phyloP scores from a whole-genome alignment of 148 eudicot genomes.

The Spergularia marina region DNA sequence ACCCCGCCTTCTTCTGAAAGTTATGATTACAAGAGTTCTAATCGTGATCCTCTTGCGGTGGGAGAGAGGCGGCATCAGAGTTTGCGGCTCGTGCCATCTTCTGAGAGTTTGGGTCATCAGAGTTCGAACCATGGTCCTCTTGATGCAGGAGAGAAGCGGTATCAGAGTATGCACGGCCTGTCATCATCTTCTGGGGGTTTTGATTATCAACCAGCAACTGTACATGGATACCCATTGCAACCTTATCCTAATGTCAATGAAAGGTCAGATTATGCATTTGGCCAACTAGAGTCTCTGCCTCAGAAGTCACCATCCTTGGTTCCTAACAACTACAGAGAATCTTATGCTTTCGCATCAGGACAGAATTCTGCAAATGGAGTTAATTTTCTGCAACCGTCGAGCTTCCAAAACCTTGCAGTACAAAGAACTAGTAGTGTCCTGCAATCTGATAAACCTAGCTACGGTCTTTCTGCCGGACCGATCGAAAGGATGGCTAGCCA shows the following conservation, averaged over 20 bases:
- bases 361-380: slow-evolving; percentile 48
- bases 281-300: slow-evolving; percentile 42
- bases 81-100: slow-evolving; percentile 57
- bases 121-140: slow-evolving; percentile 12
- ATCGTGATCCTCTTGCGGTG: not conserved
- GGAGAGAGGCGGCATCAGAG: slow-evolving; percentile 73
- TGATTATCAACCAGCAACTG: slow-evolving; percentile 78
- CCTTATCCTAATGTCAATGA: slow-evolving; percentile 55
- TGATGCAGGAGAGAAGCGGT: slow-evolving; percentile 70
- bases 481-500: slow-evolving; percentile 31
- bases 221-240: slow-evolving; percentile 73
- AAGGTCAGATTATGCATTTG: slow-evolving; percentile 40
- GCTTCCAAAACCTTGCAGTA: slow-evolving; percentile 53
- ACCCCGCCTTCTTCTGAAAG: slow-evolving; percentile 52
- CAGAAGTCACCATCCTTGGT: slow-evolving; percentile 47
- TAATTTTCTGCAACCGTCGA: slow-evolving; percentile 52
- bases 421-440: slow-evolving; percentile 49
- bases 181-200: slow-evolving; percentile 55
- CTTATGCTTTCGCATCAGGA: slow-evolving; percentile 40
- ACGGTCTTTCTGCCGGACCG: slow-evolving; percentile 39
- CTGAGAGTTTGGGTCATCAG: not conserved
- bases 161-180: slow-evolving; percentile 74
- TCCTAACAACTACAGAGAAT: slow-evolving; percentile 47
- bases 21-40: no score
- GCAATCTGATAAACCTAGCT: slow-evolving; percentile 44